phyloP scores from a whole-genome alignment of 768 basidiomycete genomes.

The Leccinum imitatum region DNA sequence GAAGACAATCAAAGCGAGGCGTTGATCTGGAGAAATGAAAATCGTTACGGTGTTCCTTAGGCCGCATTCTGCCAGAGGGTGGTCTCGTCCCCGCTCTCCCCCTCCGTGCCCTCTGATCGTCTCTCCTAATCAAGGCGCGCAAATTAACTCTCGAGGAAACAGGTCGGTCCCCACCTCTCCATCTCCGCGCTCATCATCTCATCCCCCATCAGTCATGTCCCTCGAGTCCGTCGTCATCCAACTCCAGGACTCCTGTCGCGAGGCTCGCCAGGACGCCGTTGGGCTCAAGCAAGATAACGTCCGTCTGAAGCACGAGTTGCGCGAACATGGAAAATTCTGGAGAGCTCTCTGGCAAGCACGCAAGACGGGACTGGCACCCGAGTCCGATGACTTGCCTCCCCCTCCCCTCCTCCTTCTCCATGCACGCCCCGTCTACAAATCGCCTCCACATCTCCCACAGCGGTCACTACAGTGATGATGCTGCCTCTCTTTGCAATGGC shows the following conservation, averaged over 20 bases:
- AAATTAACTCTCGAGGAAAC: constrained; percentile 89
- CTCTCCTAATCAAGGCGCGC: constrained; percentile 47
- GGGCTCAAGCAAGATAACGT: constrained; percentile 66
- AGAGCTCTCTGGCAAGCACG: constrained; percentile 62
- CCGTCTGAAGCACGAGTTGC: constrained; percentile 60
- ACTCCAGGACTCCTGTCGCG: constrained; percentile 77
- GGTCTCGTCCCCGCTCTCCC: constrained; percentile 6
- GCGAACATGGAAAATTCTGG: constrained; percentile 77
- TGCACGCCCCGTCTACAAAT: constrained; percentile 34
- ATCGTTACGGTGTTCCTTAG: no score
- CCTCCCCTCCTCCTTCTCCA: constrained; percentile 44
- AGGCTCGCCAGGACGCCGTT: constrained; percentile 56
- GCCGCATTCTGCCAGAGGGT: constrained; percentile 75
- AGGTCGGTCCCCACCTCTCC: constrained; percentile 36
- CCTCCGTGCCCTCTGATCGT: constrained; percentile 21
- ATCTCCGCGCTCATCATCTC: constrained; percentile 16
- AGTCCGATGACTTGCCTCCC: constrained; percentile 51
- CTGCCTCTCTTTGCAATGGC: constrained; percentile 42
- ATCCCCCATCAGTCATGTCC: constrained; percentile 58
- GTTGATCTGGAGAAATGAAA: no score
- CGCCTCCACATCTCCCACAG: constrained; percentile 40
- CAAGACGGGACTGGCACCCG: constrained; percentile 53
- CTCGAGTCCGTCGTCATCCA: constrained; percentile 83
- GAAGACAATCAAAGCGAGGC: no score
- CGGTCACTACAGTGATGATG: constrained; percentile 42